Percentiles rank a stretch among this genome's conserved stretches.
phyloP scores from a whole-genome alignment of 1,284 basidiomycete species.

The Coniophora puteana region DNA sequence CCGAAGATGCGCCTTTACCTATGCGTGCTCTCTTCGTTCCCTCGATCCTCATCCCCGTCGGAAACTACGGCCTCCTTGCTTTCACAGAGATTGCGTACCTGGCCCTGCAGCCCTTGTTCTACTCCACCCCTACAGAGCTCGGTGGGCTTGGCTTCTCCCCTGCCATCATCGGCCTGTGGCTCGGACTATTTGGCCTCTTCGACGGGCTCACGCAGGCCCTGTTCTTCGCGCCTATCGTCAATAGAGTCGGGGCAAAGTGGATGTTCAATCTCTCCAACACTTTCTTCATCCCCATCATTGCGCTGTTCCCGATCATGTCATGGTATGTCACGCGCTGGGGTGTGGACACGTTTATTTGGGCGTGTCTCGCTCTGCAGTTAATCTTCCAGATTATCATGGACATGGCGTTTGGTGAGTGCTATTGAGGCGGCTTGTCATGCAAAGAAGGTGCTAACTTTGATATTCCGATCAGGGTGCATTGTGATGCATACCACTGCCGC shows the following conservation, averaged over 20 bases:
- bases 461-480: constrained; percentile 24
- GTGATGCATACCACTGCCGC: constrained; percentile 29
- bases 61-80: constrained; percentile 1
- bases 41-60: neutral
- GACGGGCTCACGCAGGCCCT: constrained; percentile 3
- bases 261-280: neutral
- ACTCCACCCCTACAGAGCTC: constrained; percentile 6
- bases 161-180: constrained; percentile 1
- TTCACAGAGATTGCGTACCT: constrained; percentile 2
- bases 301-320: constrained; percentile 6
- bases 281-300: constrained; percentile 7
- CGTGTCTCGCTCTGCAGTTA: neutral
- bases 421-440: neutral
- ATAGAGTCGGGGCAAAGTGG: constrained; percentile 1
- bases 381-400: constrained; percentile 4
- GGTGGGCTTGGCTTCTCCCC: constrained; percentile 7
- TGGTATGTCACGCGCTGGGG: neutral
- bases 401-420: constrained; percentile 11
- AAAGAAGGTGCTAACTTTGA: constrained; percentile 1
- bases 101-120: constrained; percentile 7
- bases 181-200: neutral
- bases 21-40: neutral
- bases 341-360: neutral
- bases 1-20: neutral
- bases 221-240: neutral